A percentile compares a stretch with the other conserved stretches of the same genome.
phyloP scores from a whole-genome alignment of 345 rosid species.

The Brassica carinata region DNA sequence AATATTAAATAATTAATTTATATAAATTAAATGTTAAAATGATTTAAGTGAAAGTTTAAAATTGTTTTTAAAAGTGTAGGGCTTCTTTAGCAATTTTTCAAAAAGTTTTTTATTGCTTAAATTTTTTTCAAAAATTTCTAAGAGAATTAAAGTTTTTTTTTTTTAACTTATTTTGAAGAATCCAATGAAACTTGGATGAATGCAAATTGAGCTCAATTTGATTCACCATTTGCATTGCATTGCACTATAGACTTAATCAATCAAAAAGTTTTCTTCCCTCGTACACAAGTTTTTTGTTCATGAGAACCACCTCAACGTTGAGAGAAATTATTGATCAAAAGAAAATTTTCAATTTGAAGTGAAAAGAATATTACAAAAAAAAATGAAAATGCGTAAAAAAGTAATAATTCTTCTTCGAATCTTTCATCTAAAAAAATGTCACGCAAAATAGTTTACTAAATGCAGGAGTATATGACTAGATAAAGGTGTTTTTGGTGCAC shows the following conservation, averaged over 20 bases:
- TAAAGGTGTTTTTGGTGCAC: no score
- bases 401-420: not conserved
- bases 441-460: not conserved
- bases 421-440: not conserved
- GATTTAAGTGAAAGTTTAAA: no score
- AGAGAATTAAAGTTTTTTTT: not conserved
- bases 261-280: not conserved
- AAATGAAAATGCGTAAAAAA: not conserved
- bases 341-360: not conserved
- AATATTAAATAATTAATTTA: no score
- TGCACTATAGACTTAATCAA: not conserved
- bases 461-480: no score
- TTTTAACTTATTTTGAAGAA: not conserved
- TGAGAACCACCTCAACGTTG: not conserved
- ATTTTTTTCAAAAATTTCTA: no score
- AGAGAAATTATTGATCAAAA: not conserved
- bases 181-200: not conserved
- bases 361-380: conserved; percentile 10
- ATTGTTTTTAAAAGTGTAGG: no score
- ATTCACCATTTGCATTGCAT: not conserved
- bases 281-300: not conserved
- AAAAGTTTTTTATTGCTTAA: no score
- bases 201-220: not conserved
- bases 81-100: no score
- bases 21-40: no score